phyloP scores from a whole-genome alignment of 352 stramenopile genomes.

The Elongisporangium anandrum region DNA sequence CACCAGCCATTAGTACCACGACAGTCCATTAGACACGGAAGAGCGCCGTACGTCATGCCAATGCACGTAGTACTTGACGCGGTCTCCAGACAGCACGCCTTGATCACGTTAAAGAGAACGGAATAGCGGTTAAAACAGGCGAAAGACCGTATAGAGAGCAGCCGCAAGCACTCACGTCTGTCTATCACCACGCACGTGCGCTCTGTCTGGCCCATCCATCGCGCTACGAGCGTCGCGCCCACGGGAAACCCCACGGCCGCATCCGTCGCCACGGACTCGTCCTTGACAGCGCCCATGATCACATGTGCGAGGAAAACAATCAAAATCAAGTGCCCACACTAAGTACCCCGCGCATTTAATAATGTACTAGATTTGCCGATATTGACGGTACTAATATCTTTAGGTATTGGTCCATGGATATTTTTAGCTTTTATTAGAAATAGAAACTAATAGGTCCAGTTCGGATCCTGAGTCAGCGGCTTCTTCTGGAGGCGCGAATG shows the following conservation, averaged over 20 bases:
- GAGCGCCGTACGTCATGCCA: constrained; percentile 64
- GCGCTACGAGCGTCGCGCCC: constrained; percentile 55
- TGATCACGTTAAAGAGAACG: background rate
- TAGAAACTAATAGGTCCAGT: background rate
- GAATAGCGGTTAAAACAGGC: constrained; percentile 2
- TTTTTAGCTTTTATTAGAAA: too few relatives aligned
- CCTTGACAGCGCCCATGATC: constrained; percentile 4
- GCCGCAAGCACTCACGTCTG: constrained; percentile 49
- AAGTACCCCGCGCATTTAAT: background rate
- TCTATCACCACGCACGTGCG: constrained; percentile 80
- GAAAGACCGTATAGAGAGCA: background rate
- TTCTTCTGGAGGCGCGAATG: background rate
- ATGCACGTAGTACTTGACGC: constrained; percentile 84
- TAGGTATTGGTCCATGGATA: too few relatives aligned
- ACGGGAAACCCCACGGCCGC: constrained; percentile 37
- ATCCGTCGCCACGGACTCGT: constrained; percentile 5
- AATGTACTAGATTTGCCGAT: background rate
- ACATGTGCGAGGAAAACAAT: background rate
- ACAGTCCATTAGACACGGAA: background rate
- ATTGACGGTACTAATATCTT: background rate
- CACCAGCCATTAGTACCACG: background rate
- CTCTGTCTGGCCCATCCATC: constrained; percentile 77
- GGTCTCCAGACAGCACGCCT: constrained; percentile 52
- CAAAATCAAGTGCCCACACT: background rate
- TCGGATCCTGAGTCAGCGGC: background rate